Percentiles rank a stretch among this genome's conserved stretches.
Conservation (phyloP, 306 rosid species). For the Oxytropis ochrocephala region DNA sequence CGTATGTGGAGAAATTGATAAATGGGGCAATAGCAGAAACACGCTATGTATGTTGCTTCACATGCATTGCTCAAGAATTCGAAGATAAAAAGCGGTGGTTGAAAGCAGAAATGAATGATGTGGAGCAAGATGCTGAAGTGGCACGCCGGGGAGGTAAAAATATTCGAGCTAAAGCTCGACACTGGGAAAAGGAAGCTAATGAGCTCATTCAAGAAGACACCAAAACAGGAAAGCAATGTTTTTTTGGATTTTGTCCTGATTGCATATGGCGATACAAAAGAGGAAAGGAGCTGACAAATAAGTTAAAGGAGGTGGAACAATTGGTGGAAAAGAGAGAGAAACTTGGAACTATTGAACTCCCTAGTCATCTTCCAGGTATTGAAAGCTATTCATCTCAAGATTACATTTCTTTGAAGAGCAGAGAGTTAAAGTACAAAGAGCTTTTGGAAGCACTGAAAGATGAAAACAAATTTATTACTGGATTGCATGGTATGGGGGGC, state of each 20-base stretch:
- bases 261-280: background rate
- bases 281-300: background rate
- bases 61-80: background rate
- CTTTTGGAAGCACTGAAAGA: background rate
- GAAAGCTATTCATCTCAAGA: background rate
- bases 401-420: background rate
- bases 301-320: background rate
- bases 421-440: background rate
- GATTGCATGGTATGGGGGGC: slow-evolving; percentile 17
- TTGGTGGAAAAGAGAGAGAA: background rate
- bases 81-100: background rate
- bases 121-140: background rate
- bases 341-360: background rate
- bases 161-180: accelerated
- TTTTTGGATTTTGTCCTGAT: background rate
- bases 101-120: background rate
- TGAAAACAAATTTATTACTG: background rate
- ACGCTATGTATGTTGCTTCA: background rate
- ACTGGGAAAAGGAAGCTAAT: background rate
- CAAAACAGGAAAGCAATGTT: background rate
- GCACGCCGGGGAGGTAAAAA: background rate
- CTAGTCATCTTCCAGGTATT: background rate
- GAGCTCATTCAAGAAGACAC: background rate
- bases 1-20: background rate
- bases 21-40: background rate